phyloP scores from a whole-genome alignment of 176 grass and related monocot genomes.

The Oryza rufipogon region DNA sequence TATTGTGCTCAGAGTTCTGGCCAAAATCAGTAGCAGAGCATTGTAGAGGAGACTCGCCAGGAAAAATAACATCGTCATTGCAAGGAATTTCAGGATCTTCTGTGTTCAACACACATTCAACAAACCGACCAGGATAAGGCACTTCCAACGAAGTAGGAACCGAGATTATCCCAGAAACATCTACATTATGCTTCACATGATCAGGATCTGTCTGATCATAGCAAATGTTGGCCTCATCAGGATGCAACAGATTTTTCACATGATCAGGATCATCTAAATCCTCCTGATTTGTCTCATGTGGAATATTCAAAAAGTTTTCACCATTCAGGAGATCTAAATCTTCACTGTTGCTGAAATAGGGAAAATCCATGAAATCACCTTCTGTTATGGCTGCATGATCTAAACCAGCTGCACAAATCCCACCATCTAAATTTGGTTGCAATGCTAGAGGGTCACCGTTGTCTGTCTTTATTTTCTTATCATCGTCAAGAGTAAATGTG shows the following conservation, averaged over 20 bases:
- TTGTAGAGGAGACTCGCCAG: slow-evolving; percentile 32
- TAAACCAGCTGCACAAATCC: slow-evolving; percentile 50
- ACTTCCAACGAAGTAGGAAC: slow-evolving; percentile 46
- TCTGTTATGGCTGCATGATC: slow-evolving; percentile 44
- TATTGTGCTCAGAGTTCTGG: slow-evolving; percentile 40
- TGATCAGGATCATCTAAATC: slow-evolving; percentile 45
- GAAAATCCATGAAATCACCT: slow-evolving; percentile 71
- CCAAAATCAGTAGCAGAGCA: slow-evolving; percentile 34
- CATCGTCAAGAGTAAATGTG: slow-evolving; percentile 36
- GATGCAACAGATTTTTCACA: slow-evolving; percentile 37
- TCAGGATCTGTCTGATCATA: slow-evolving; percentile 47
- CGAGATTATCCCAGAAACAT: slow-evolving; percentile 46
- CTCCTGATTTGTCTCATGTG: slow-evolving; percentile 53
- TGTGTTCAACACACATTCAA: slow-evolving; percentile 54
- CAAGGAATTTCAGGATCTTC: slow-evolving; percentile 76
- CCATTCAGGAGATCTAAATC: slow-evolving; percentile 65
- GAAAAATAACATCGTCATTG: slow-evolving; percentile 56
- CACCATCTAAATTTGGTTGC: slow-evolving; percentile 48
- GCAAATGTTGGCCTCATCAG: slow-evolving; percentile 43
- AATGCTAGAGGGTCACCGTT: slow-evolving; percentile 39
- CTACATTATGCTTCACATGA: slow-evolving; percentile 32
- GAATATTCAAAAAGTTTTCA: slow-evolving; percentile 66
- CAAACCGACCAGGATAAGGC: slow-evolving; percentile 31
- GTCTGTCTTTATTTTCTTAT: slow-evolving; percentile 45
- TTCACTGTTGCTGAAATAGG: slow-evolving; percentile 55